These are phyloP conservation scores for Phellopilus nigrolimitatus DNA, from an alignment of 1,284 basidiomycete species.

Conservation along the genomic window DNA sequence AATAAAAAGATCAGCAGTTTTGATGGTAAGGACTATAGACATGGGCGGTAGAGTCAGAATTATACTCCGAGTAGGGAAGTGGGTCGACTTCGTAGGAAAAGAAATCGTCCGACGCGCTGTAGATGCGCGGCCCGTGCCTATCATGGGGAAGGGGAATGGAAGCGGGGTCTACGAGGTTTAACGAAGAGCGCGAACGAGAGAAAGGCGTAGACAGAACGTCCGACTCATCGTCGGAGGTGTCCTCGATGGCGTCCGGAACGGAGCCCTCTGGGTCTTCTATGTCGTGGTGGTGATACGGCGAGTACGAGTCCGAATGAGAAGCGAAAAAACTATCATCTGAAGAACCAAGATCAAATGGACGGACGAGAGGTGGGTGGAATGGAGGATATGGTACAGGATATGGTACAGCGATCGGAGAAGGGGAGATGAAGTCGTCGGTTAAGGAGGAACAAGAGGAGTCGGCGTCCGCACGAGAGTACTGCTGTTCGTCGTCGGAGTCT, in stretches of 20 bases:
- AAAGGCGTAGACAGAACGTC: constrained; percentile 59
- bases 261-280: constrained; percentile 50
- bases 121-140: constrained; percentile 51
- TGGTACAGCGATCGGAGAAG: constrained; percentile 49
- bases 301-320: constrained; percentile 54
- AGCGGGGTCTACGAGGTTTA: constrained; percentile 46
- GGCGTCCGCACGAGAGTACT: constrained; percentile 31
- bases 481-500: constrained; percentile 40
- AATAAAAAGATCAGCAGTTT: constrained; percentile 50
- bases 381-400: constrained; percentile 31
- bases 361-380: constrained; percentile 10
- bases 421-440: constrained; percentile 68
- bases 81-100: constrained; percentile 63
- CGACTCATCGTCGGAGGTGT: constrained; percentile 77
- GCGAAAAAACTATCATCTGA: constrained; percentile 12
- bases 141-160: constrained; percentile 47
- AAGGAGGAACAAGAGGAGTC: constrained; percentile 50
- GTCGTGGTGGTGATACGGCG: constrained; percentile 44
- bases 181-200: constrained; percentile 36
- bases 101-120: constrained; percentile 55
- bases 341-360: constrained; percentile 25
- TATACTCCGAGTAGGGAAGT: constrained; percentile 50
- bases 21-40: constrained; percentile 40
- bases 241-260: constrained; percentile 75
- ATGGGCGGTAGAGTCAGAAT: constrained; percentile 37